phyloP scores from a whole-genome alignment of 2,329 filamentous ascomycete genomes.

The Colletotrichum orbiculare region DNA sequence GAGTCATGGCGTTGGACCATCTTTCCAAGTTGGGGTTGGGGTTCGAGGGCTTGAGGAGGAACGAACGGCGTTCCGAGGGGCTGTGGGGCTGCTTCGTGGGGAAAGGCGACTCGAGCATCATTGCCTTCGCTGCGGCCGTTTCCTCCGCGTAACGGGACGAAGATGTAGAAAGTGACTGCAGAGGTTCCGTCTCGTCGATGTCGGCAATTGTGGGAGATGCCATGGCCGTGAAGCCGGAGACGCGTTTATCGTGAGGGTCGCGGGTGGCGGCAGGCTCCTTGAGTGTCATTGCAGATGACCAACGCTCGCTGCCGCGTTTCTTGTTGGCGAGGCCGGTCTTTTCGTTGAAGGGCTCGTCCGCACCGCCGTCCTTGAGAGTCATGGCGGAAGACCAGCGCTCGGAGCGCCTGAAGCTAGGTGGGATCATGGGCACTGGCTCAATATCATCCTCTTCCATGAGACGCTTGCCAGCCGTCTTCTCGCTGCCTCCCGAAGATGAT shows the following conservation, averaged over 20 bases:
- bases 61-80: constrained; percentile 24
- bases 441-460: constrained; percentile 22
- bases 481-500: constrained; percentile 30
- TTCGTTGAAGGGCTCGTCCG: constrained; percentile 24
- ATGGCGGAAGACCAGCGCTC: constrained; percentile 34
- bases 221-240: constrained; percentile 21
- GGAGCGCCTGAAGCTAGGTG: constrained; percentile 28
- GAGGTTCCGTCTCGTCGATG: constrained; percentile 24
- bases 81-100: constrained; percentile 14
- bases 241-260: constrained; percentile 25
- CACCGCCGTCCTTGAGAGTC: constrained; percentile 25
- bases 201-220: constrained; percentile 27
- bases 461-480: constrained; percentile 30
- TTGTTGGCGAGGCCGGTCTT: constrained; percentile 21
- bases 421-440: constrained; percentile 31
- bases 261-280: constrained; percentile 20
- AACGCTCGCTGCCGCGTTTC: constrained; percentile 32
- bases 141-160: constrained; percentile 29
- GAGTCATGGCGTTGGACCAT: constrained; percentile 32
- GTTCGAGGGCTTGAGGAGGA: constrained; percentile 27
- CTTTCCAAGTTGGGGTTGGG: constrained; percentile 24
- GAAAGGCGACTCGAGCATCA: constrained; percentile 28
- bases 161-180: constrained; percentile 13
- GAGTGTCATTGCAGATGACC: constrained; percentile 30
- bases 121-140: constrained; percentile 15